These are phyloP conservation scores for Marasmius fiardii DNA, from an alignment of 1,284 basidiomycete species.

Conservation along the genomic window DNA sequence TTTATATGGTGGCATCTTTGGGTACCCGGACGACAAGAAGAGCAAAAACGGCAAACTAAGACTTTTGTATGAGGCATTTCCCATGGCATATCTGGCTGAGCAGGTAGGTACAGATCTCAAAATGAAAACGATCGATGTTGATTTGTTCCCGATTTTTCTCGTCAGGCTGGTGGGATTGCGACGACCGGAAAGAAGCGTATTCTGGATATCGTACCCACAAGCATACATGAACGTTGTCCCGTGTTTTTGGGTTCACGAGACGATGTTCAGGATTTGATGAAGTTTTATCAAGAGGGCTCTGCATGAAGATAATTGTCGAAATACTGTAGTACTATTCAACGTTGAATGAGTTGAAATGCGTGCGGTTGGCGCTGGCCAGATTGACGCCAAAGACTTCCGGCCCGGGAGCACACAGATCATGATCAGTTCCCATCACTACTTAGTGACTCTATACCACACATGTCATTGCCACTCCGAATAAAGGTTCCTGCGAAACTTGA, in stretches of 20 bases:
- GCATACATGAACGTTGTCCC: conserved; percentile 91
- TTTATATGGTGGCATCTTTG: conserved; percentile 98
- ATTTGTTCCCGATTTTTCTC: conserved; percentile 6
- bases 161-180: conserved; percentile 90
- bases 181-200: conserved; percentile 93
- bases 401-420: too few relatives aligned
- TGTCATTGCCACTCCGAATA: conserved; percentile 4
- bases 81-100: conserved; percentile 97
- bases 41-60: conserved; percentile 94
- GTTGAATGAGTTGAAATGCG: too few relatives aligned
- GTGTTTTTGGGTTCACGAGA: conserved; percentile 95
- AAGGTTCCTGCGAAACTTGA: neutral
- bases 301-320: conserved; percentile 12
- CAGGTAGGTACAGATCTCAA: conserved; percentile 54
- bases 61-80: conserved; percentile 97
- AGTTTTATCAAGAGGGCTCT: conserved; percentile 63
- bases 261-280: conserved; percentile 88
- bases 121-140: neutral
- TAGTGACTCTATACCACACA: neutral
- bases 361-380: too few relatives aligned
- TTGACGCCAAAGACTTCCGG: too few relatives aligned
- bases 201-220: conserved; percentile 86
- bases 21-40: conserved; percentile 98
- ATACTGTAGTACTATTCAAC: neutral
- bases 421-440: neutral